Conservation (phyloP, 2,329 filamentous ascomycete species). For the Beauveria australis region DNA sequence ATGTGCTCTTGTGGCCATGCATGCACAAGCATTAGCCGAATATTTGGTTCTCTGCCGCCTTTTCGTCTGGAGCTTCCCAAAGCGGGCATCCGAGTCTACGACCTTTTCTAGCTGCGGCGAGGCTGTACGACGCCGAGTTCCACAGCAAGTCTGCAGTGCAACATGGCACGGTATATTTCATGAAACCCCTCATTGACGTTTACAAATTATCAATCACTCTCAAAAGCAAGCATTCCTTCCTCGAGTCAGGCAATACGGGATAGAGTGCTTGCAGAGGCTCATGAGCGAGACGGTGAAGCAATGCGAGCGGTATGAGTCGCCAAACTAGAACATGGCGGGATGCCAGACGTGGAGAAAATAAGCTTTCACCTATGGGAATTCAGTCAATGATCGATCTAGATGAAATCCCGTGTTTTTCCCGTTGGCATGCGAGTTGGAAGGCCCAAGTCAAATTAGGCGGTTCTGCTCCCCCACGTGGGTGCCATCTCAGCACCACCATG, state of each 20-base stretch:
- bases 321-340: background rate
- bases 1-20: background rate
- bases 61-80: conserved; percentile 5
- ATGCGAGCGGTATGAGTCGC: no score
- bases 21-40: background rate
- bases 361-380: background rate
- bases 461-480: background rate
- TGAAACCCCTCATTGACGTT: background rate
- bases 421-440: background rate
- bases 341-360: background rate
- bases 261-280: no score
- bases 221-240: no score
- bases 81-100: background rate
- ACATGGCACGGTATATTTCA: background rate
- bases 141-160: background rate
- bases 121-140: background rate
- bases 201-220: background rate
- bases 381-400: conserved; percentile 3
- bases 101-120: background rate
- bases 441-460: background rate
- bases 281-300: no score
- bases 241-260: no score
- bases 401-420: background rate
- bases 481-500: background rate
- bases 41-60: no score